Conservation (phyloP, 768 basidiomycete genomes). For the Candolleomyces efflorescens region DNA sequence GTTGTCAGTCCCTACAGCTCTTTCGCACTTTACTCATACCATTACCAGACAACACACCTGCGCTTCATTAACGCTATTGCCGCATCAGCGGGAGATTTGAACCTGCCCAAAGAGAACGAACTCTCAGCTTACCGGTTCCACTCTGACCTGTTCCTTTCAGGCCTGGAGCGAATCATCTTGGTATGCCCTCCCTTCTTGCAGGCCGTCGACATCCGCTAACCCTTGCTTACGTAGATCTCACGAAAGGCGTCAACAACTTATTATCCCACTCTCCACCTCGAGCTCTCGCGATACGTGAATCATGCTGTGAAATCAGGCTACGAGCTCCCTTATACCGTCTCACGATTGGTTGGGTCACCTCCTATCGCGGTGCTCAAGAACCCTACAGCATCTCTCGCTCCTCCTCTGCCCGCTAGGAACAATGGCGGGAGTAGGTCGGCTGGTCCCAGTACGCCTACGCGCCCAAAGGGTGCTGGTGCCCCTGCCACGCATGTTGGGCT, state of each 20-base stretch:
- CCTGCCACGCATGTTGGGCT: not conserved
- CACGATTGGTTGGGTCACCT: slow-evolving; percentile 75
- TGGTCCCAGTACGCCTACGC: slow-evolving; percentile 19
- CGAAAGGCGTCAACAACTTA: slow-evolving; percentile 94
- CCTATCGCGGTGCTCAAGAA: slow-evolving; percentile 58
- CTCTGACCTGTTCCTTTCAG: slow-evolving; percentile 82
- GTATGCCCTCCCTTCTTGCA: slow-evolving; percentile 40
- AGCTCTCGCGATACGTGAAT: slow-evolving; percentile 83
- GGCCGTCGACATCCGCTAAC: not conserved
- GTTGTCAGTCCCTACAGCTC: slow-evolving; percentile 27
- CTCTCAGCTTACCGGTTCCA: slow-evolving; percentile 83
- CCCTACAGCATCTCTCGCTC: slow-evolving; percentile 8
- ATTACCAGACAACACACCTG: slow-evolving; percentile 76
- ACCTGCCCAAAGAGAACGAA: slow-evolving; percentile 63
- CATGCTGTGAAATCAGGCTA: slow-evolving; percentile 62
- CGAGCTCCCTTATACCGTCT: slow-evolving; percentile 78
- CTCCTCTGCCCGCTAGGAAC: not conserved
- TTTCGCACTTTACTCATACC: not conserved
- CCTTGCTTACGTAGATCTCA: slow-evolving; percentile 55
- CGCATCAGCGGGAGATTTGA: slow-evolving; percentile 57
- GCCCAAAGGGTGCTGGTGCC: not conserved
- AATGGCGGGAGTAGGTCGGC: slow-evolving; percentile 13
- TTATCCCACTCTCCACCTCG: slow-evolving; percentile 92
- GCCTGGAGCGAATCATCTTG: slow-evolving; percentile 85
- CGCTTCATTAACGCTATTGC: slow-evolving; percentile 81